Percentiles rank a stretch among this genome's conserved stretches.
Conservation (phyloP, 2,329 filamentous ascomycete genomes). For the Fusarium sp. region DNA sequence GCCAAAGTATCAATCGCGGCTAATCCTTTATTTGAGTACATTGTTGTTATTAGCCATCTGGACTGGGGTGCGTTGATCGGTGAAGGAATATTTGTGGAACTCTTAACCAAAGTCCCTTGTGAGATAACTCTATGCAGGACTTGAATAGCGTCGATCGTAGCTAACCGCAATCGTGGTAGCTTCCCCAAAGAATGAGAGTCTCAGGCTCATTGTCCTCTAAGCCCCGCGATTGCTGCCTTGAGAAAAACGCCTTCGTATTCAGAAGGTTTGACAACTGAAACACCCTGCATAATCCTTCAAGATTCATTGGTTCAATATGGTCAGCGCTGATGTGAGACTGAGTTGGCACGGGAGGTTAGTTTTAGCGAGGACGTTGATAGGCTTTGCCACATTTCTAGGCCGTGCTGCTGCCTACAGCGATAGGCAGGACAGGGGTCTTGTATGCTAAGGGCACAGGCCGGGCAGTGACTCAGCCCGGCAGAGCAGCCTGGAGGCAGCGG, state of each 20-base stretch:
- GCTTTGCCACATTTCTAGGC: not conserved
- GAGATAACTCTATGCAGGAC: not conserved
- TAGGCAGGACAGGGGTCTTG: not conserved
- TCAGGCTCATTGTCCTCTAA: not conserved
- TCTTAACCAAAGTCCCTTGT: not conserved
- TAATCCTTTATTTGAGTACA: no score
- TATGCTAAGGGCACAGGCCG: not conserved
- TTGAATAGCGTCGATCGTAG: not conserved
- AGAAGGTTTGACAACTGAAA: conserved; percentile 2
- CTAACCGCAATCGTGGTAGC: not conserved
- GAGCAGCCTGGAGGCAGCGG: not conserved
- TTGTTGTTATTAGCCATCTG: no score
- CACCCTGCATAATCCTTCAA: not conserved
- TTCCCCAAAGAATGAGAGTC: not conserved
- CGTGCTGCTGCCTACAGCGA: conserved; percentile 24
- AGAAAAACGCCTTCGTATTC: not conserved
- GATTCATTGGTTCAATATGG: conserved; percentile 2
- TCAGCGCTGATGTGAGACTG: conserved; percentile 36
- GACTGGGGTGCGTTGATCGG: not conserved
- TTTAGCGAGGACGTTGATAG: not conserved
- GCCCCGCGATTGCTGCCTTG: conserved; percentile 22
- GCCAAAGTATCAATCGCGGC: no score
- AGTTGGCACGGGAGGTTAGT: conserved; percentile 7
- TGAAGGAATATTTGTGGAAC: not conserved
- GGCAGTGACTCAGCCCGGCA: conserved; percentile 34